phyloP scores from a whole-genome alignment of 2,329 filamentous ascomycete genomes.

The Colletotrichum lentis region DNA sequence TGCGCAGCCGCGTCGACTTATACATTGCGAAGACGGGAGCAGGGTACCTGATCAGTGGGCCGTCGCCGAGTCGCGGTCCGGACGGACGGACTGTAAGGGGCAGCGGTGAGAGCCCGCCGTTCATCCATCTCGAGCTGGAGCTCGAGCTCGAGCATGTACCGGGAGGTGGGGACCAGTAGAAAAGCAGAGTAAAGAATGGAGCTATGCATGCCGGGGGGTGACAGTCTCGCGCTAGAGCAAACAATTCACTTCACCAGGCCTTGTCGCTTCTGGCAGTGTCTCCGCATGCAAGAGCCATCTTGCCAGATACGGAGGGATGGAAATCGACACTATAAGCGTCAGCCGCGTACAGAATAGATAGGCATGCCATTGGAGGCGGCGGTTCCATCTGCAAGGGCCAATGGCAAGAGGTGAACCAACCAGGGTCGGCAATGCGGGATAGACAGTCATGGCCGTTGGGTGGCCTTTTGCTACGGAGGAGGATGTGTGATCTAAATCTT shows the following conservation, averaged over 20 bases:
- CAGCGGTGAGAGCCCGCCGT: constrained; percentile 15
- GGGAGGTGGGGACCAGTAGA: constrained; percentile 11
- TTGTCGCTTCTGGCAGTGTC: constrained; percentile 27
- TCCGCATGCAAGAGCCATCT: constrained; percentile 22
- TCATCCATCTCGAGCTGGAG: neutral
- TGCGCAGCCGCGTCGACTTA: constrained; percentile 26
- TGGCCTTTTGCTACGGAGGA: constrained; percentile 5
- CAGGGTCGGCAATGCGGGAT: constrained; percentile 15
- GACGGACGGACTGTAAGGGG: constrained; percentile 11
- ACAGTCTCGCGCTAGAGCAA: constrained; percentile 27
- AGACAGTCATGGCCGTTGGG: constrained; percentile 24
- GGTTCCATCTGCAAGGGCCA: constrained; percentile 15
- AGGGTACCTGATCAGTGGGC: constrained; percentile 16
- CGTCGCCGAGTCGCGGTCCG: constrained; percentile 21
- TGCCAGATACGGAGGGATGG: constrained; percentile 11
- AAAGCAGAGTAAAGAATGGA: constrained; percentile 5
- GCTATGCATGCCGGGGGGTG: constrained; percentile 10
- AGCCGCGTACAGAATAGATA: neutral
- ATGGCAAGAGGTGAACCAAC: constrained; percentile 4
- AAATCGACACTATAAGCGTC: constrained; percentile 13
- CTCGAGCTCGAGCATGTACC: neutral
- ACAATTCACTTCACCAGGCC: neutral
- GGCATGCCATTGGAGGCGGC: constrained; percentile 3
- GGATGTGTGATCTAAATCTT: neutral
- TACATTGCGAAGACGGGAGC: constrained; percentile 22